Conservation (phyloP, 371 early-diverging fungal species). For the Chytridiales sp. region DNA sequence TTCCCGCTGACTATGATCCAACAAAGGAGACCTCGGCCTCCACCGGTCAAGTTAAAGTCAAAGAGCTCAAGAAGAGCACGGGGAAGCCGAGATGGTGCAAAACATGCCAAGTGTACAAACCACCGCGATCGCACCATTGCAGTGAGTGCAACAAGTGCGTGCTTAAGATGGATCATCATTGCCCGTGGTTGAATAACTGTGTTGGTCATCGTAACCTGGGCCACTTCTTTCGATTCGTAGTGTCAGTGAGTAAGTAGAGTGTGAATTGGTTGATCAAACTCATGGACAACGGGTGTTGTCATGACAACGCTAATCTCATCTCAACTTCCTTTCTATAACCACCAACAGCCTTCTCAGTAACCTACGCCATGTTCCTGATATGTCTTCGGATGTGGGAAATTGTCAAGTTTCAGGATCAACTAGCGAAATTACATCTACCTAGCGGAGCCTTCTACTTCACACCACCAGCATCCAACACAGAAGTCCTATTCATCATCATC, state of each 20-base stretch:
- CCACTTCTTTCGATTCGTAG: conserved; percentile 85
- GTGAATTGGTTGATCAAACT: too few species aligned
- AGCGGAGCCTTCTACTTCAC: conserved; percentile 34
- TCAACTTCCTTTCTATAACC: not conserved
- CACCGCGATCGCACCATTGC: conserved; percentile 92
- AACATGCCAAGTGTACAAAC: conserved; percentile 72
- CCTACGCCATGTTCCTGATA: conserved; percentile 37
- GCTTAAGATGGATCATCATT: conserved; percentile 81
- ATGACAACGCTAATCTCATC: conserved; percentile 33
- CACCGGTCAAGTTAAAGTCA: conserved; percentile 25
- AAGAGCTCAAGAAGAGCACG: conserved; percentile 63
- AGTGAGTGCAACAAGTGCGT: conserved; percentile 83
- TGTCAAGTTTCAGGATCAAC: conserved; percentile 35
- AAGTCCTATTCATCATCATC: conserved; percentile 67
- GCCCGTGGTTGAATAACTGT: conserved; percentile 98
- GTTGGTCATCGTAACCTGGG: conserved; percentile 86
- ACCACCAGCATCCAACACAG: conserved; percentile 33
- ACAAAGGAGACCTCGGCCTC: not conserved
- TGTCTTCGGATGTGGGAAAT: conserved; percentile 43
- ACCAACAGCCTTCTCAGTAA: conserved; percentile 23
- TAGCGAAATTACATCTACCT: conserved; percentile 7
- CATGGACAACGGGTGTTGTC: conserved; percentile 36
- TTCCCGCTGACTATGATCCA: conserved; percentile 62
- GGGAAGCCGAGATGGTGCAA: conserved; percentile 49
- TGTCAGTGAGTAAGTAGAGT: conserved; percentile 52